Evolutionary conservation across 2,329 filamentous ascomycete species (phyloP), one percentile per base, ranked within the genome.

Genomic region (Metarhizium anisopliae): DNA sequence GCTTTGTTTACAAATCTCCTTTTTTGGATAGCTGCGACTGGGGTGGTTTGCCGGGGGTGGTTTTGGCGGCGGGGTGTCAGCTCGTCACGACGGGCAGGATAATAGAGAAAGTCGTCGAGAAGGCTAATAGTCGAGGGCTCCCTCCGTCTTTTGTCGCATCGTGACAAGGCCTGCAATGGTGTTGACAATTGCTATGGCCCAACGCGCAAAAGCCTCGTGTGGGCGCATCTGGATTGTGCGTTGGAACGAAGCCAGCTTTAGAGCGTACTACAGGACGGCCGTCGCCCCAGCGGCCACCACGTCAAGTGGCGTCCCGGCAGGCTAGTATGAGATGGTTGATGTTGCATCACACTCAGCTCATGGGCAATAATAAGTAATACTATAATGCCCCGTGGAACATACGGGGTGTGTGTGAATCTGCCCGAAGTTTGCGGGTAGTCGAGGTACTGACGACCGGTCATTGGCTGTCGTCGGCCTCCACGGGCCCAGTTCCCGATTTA

Each of bases 1-100:
- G 30, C 55, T 70, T 73, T 74, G 72, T 72, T 74, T 72, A 72
- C 70, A 65, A 66, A 67, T 67, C 63, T 65, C 70, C 70, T 64
- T 61, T 67, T 69, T 67, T 59, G 68, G 70, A 70, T 63, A 68
- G 66, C 68, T 68, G 60, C 60, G 60, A 61, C 58, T 42, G 51
- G 59, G 58, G 58, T 16, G 59, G 52, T 51, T 55, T 59, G 53
- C 35, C 16, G 35, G 29, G 35, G 35, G 35, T 29, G 52, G 35
- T 20, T 36, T 55, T 43, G 56, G 45, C 55, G 45, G 58, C 40
- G 47, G 51, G 52, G 55, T 49, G 13, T 51, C 51, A 55, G 43
- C 35, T 36, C 8, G 35, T 8, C 8, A 36, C 3, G 35, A 25
- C 25, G 25, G 38, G 53, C 18, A 42, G 56, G 50, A 50, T 10